A percentile compares a stretch with the other conserved stretches of the same genome.
Evolutionary conservation across 2,329 filamentous ascomycete genomes (phyloP).

Genomic region (Venturia carpophila): DNA sequence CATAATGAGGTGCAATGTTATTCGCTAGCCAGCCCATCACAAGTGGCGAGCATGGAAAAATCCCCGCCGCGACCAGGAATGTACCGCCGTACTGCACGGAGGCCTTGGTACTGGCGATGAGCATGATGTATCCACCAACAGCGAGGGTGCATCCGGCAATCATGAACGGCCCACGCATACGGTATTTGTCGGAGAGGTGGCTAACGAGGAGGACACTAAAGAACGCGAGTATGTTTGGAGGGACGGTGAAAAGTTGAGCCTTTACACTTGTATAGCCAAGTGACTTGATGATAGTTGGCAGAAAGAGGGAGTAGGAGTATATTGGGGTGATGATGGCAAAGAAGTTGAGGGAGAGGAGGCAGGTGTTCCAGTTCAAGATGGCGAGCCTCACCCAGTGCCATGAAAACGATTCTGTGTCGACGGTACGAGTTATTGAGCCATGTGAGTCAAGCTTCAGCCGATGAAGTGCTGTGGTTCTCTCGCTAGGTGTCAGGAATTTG

Average conservation of each 20-base stretch:
- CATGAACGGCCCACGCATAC: conserved; percentile 19
- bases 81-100: conserved; percentile 14
- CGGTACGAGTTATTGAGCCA: conserved; percentile 24
- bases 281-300: conserved; percentile 19
- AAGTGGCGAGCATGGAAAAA: conserved; percentile 10
- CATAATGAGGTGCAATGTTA: conserved; percentile 39
- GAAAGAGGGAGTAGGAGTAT: conserved; percentile 33
- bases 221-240: conserved; percentile 20
- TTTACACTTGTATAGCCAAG: conserved; percentile 18
- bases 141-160: conserved; percentile 18
- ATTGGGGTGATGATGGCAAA: conserved; percentile 36
- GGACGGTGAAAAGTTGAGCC: conserved; percentile 33
- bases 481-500: conserved; percentile 45
- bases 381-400: conserved; percentile 27
- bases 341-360: conserved; percentile 43
- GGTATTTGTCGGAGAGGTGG: conserved; percentile 17
- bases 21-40: conserved; percentile 34
- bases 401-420: conserved; percentile 29
- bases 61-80: conserved; percentile 14
- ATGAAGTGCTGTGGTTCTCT: conserved; percentile 30
- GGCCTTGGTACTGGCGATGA: conserved; percentile 6
- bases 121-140: conserved; percentile 16
- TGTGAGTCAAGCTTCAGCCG: conserved; percentile 26
- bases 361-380: conserved; percentile 30
- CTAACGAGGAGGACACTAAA: conserved; percentile 21